Conservation (phyloP, 257 asterid genomes). For the Anisodus acutangulus region DNA sequence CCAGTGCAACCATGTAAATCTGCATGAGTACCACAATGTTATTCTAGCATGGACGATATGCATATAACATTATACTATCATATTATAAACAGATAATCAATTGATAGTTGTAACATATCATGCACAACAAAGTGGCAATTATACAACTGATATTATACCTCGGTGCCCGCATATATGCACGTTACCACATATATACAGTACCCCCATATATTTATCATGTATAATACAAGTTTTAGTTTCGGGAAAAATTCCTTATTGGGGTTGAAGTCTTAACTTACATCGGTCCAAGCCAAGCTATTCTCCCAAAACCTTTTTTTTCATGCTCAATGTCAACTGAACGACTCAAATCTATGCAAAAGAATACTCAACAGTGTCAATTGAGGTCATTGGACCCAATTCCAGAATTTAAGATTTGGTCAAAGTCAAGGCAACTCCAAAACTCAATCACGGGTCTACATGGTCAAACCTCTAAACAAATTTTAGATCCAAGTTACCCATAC, state of each 20-base stretch:
- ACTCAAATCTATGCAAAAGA: no score
- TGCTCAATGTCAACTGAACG: no score
- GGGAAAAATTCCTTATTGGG: no score
- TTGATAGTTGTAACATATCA: neutral
- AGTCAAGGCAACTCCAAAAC: neutral
- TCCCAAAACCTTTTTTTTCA: no score
- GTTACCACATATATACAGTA: no score
- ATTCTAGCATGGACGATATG: neutral
- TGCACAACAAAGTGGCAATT: neutral
- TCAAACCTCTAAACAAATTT: neutral
- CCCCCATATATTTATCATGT: no score
- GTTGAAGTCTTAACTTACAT: no score
- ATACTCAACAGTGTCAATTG: no score
- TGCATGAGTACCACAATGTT: neutral
- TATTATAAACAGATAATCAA: neutral
- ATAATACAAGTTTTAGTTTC: no score
- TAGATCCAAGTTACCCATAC: neutral
- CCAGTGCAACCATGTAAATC: neutral
- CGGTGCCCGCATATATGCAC: no score
- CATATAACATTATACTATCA: neutral
- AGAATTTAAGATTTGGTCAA: neutral
- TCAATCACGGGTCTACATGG: no score
- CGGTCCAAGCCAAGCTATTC: no score
- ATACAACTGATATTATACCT: neutral
- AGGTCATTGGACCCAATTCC: neutral